Conservation (phyloP, 495 filamentous ascomycete genomes). For the Neurospora sp. region DNA sequence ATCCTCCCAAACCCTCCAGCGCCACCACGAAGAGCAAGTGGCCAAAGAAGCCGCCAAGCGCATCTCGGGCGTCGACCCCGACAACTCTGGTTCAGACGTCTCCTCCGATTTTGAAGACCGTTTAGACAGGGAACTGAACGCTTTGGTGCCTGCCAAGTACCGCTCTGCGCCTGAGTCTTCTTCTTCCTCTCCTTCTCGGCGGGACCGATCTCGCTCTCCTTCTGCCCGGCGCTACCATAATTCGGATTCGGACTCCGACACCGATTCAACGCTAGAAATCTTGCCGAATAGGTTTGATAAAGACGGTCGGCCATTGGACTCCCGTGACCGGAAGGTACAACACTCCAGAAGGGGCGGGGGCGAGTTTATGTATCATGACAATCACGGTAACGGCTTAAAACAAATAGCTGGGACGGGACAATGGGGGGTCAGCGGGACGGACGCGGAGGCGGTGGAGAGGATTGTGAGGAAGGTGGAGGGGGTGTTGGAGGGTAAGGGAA, state of each 20-base stretch:
- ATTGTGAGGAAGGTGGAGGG: slow-evolving; percentile 24
- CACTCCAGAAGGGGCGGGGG: slow-evolving; percentile 16
- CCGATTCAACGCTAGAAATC: slow-evolving; percentile 28
- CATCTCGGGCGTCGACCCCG: slow-evolving; percentile 2
- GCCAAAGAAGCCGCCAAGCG: slow-evolving; percentile 9
- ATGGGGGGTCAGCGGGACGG: slow-evolving; percentile 23
- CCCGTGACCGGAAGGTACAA: background rate
- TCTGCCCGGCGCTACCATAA: slow-evolving; percentile 11
- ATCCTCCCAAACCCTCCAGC: slow-evolving; percentile 28
- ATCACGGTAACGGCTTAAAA: background rate
- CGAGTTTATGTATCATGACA: slow-evolving; percentile 20
- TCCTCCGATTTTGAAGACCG: background rate
- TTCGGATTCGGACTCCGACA: slow-evolving; percentile 23
- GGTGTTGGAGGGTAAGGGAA: slow-evolving; percentile 19
- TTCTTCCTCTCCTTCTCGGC: slow-evolving; percentile 6
- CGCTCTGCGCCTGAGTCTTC: slow-evolving; percentile 17
- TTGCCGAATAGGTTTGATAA: slow-evolving; percentile 59
- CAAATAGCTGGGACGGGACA: slow-evolving; percentile 7
- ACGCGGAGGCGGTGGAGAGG: slow-evolving; percentile 19
- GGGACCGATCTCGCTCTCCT: slow-evolving; percentile 8
- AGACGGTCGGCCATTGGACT: slow-evolving; percentile 41
- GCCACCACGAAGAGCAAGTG: slow-evolving; percentile 20
- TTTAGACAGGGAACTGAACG: background rate
- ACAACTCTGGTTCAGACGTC: slow-evolving; percentile 1
- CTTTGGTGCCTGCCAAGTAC: slow-evolving; percentile 19